phyloP scores from a whole-genome alignment of 129 eudicot species.

The Flaveria ramosissima region DNA sequence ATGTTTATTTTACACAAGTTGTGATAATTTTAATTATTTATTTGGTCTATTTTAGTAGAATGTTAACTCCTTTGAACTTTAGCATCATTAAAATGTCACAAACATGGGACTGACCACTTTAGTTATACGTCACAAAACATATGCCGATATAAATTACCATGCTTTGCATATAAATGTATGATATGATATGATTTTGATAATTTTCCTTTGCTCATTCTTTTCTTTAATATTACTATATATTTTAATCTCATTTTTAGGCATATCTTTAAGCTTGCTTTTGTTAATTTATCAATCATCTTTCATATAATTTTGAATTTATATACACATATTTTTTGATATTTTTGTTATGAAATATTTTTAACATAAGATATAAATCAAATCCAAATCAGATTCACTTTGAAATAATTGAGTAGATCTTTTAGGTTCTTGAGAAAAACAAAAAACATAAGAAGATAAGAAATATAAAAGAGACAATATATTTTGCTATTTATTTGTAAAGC shows the following conservation, averaged over 20 bases:
- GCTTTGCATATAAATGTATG: background rate
- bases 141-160: background rate
- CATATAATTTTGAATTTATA: background rate
- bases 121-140: background rate
- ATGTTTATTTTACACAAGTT: slow-evolving; percentile 9
- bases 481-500: background rate
- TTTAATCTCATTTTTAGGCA: no score
- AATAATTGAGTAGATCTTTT: background rate
- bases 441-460: background rate
- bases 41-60: background rate
- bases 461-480: background rate
- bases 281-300: background rate
- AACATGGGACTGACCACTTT: background rate
- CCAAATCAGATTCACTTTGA: background rate
- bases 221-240: no score
- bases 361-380: background rate
- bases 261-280: no score
- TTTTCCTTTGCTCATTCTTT: no score
- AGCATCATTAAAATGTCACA: background rate
- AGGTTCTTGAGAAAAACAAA: background rate
- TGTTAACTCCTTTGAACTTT: slow-evolving; percentile 5
- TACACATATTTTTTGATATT: no score
- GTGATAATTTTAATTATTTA: background rate
- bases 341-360: background rate
- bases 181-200: background rate